Percentiles rank a stretch among this genome's conserved stretches.
Conservation (phyloP, 441 rosid species). For the Erysimum cheiri region DNA sequence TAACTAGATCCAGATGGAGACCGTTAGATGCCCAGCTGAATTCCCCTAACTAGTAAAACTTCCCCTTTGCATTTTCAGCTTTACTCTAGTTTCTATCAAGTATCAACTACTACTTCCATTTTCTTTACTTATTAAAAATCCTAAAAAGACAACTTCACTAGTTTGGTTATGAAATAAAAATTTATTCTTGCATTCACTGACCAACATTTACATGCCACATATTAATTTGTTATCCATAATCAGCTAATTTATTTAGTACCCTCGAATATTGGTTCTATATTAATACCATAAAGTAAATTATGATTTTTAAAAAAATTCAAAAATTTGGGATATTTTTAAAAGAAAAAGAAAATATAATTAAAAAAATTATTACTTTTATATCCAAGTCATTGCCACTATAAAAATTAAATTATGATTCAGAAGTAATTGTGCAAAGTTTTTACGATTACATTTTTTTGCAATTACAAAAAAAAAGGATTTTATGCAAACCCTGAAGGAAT, state of each 20-base stretch:
- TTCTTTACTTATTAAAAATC: background rate
- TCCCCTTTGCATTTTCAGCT: conserved; percentile 28
- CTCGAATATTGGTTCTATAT: background rate
- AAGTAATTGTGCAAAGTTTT: background rate
- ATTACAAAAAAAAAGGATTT: conserved; percentile 15
- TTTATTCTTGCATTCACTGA: background rate
- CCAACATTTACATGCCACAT: conserved; percentile 7
- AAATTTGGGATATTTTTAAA: background rate
- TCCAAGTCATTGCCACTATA: too few relatives aligned
- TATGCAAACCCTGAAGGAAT: conserved; percentile 11
- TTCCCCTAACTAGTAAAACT: conserved; percentile 47
- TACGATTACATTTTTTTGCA: background rate
- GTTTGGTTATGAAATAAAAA: background rate
- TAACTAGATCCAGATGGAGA: conserved; percentile 45
- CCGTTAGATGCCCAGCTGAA: conserved; percentile 73
- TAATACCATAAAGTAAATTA: background rate
- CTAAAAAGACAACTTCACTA: background rate
- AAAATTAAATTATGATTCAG: too few relatives aligned
- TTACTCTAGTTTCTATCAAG: conserved; percentile 30
- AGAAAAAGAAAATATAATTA: too few relatives aligned
- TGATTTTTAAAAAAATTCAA: background rate
- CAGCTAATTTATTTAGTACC: background rate
- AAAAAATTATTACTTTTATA: too few relatives aligned
- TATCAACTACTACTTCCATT: conserved; percentile 16
- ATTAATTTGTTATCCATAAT: background rate